phyloP scores from a whole-genome alignment of 352 stramenopile species.

The Phytopythium montanum region DNA sequence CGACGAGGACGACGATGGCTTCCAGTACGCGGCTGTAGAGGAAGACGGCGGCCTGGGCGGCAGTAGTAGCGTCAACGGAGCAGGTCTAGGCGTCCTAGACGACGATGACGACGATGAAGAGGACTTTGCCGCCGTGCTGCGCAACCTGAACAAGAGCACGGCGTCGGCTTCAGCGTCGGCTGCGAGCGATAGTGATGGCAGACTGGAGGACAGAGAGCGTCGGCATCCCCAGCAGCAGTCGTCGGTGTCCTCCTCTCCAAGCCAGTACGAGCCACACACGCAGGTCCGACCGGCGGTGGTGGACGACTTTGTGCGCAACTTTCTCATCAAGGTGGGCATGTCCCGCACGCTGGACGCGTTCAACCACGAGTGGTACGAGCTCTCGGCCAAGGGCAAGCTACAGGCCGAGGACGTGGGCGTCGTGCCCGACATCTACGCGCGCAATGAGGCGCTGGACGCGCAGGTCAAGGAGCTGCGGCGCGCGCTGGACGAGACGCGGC shows the following conservation, averaged over 20 bases:
- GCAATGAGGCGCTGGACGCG: constrained; percentile 91
- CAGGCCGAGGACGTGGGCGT: constrained; percentile 85
- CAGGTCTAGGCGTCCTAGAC: constrained; percentile 21
- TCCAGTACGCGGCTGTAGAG: constrained; percentile 80
- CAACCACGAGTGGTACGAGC: constrained; percentile 96
- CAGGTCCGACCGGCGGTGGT: constrained; percentile 85
- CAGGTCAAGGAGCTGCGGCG: constrained; percentile 80
- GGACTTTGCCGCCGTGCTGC: constrained; percentile 81
- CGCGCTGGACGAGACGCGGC: constrained; percentile 86
- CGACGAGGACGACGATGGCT: constrained; percentile 80
- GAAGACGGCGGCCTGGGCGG: constrained; percentile 44
- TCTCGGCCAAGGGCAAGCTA: constrained; percentile 90
- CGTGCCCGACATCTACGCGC: constrained; percentile 94
- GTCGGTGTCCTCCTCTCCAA: neutral
- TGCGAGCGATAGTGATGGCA: neutral
- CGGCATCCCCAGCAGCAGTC: constrained; percentile 1
- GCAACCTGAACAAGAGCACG: constrained; percentile 67
- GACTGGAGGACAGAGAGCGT: neutral
- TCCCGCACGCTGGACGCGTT: constrained; percentile 89
- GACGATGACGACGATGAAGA: constrained; percentile 88
- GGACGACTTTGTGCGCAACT: constrained; percentile 95
- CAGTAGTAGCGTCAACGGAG: constrained; percentile 15
- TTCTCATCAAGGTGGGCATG: constrained; percentile 93
- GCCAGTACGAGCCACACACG: constrained; percentile 25
- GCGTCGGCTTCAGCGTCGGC: constrained; percentile 18